Base-by-base conservation (phyloP, 2,329 filamentous ascomycete genomes). In the Fusarium nematophilum region DNA sequence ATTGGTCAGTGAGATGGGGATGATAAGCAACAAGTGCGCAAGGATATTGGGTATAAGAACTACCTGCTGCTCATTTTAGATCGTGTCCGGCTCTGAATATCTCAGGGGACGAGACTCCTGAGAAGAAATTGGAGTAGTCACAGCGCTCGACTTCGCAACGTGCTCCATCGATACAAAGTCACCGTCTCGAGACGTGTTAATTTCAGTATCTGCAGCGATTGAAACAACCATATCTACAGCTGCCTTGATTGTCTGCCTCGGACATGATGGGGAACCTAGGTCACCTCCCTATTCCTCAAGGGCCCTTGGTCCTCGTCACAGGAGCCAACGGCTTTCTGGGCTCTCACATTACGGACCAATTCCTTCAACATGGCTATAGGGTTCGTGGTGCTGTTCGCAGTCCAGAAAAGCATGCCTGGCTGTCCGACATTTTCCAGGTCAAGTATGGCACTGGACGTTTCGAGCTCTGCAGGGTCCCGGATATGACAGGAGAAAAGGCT, bases 361-460 rank as follows among this genome's bases (percentile, higher is more conserved):
- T 79, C 8, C 69, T 80, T 4, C 33, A 57, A 1, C 55, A 64
- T 2, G 78, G 78, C 11, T 80, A 76, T 58, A 70, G 69, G 9
- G 79, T 82, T 11, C 75, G 77, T 14, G 79, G 78, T 2, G 78
- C 76, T 1, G 74, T 75, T 14, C 76, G 79, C 7, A 60, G 69
- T 51, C 25, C 57, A 0, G 57, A 65, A 10, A 77, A 74, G 54
- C 68, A 65, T 40, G 51, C 64, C 6, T 76, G 75, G 72, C 21
- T 74, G 7, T 38, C 25, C 3, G 52, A 64, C 1, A 44, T 68
- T 5, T 72, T 73, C 23, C 69, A 71, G n/a, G 56, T 71, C 14
- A 65, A 66, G 11, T 71, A 74, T 49, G 73, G 71, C 8, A 14
- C 36, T 0, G 74, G 70, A 15, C 58, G 57, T 4, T 74, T 79